Conservation (phyloP, 768 basidiomycete genomes). For the Pleurotus cornucopiae region DNA sequence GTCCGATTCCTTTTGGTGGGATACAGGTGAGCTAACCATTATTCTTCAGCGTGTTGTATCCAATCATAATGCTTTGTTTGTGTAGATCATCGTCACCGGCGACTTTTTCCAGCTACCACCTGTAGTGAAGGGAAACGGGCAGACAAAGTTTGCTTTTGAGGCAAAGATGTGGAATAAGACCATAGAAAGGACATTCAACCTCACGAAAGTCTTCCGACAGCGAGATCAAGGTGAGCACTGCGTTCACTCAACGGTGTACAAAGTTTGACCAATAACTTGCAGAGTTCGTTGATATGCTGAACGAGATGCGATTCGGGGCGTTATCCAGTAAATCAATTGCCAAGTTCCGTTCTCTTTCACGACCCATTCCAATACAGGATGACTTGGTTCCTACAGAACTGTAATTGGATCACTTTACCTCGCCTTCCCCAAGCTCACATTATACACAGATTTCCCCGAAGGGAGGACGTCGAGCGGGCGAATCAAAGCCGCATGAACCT, state of each 20-base stretch:
- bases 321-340: conserved; percentile 60
- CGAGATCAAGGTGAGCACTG: conserved; percentile 71
- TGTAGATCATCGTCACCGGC: conserved; percentile 84
- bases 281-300: conserved; percentile 96
- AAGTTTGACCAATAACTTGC: conserved; percentile 7
- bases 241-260: conserved; percentile 1
- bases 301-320: conserved; percentile 93
- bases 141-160: conserved; percentile 89
- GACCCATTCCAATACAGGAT: conserved; percentile 73
- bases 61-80: not conserved
- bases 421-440: not conserved
- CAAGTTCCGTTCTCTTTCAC: conserved; percentile 66
- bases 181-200: conserved; percentile 81
- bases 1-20: conserved; percentile 79
- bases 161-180: conserved; percentile 71
- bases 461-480: conserved; percentile 87
- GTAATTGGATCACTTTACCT: conserved; percentile 35
- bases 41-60: not conserved
- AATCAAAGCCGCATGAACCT: conserved; percentile 66
- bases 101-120: conserved; percentile 99
- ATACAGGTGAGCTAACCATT: conserved; percentile 63
- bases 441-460: conserved; percentile 71
- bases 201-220: conserved; percentile 95
- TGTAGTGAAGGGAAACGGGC: conserved; percentile 57
- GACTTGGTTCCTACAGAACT: conserved; percentile 88